A percentile compares a stretch with the other conserved stretches of the same genome.
Conservation (phyloP, 2,329 filamentous ascomycete species). For the Alternaria angustiovoidea region DNA sequence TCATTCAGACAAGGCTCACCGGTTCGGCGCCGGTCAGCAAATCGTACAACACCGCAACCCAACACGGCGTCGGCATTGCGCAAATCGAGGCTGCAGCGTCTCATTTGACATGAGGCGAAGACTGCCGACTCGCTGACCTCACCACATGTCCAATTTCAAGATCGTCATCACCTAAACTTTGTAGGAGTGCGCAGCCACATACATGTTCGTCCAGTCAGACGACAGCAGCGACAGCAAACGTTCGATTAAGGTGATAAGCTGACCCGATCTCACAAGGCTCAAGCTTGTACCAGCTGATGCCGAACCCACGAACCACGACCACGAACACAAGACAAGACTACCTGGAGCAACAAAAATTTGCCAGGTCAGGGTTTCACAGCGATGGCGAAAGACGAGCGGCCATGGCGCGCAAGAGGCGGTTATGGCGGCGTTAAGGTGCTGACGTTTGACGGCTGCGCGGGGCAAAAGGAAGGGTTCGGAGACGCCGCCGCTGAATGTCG, state of each 20-base stretch:
- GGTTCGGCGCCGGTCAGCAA: background rate
- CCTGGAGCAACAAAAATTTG: background rate
- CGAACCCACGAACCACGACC: background rate
- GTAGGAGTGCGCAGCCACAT: background rate
- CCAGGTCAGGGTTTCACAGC: background rate
- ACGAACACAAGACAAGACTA: background rate
- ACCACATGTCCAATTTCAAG: background rate
- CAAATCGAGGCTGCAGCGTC: background rate
- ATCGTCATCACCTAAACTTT: background rate
- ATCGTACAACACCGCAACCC: background rate
- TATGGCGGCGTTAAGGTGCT: slow-evolving; percentile 2
- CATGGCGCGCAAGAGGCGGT: slow-evolving; percentile 4
- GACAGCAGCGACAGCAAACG: background rate
- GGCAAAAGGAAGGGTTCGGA: slow-evolving; percentile 3
- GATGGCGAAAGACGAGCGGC: background rate
- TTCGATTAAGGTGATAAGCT: background rate
- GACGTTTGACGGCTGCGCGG: background rate
- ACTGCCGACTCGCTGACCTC: background rate
- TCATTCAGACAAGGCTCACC: background rate
- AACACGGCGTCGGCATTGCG: background rate
- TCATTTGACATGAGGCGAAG: background rate
- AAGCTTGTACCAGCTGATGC: background rate
- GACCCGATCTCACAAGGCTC: background rate
- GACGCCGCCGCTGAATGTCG: background rate
- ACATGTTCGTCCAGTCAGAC: background rate